Evolutionary conservation across 2,329 filamentous ascomycete genomes (phyloP).

Genomic region (Emmonsiellopsis sp.): DNA sequence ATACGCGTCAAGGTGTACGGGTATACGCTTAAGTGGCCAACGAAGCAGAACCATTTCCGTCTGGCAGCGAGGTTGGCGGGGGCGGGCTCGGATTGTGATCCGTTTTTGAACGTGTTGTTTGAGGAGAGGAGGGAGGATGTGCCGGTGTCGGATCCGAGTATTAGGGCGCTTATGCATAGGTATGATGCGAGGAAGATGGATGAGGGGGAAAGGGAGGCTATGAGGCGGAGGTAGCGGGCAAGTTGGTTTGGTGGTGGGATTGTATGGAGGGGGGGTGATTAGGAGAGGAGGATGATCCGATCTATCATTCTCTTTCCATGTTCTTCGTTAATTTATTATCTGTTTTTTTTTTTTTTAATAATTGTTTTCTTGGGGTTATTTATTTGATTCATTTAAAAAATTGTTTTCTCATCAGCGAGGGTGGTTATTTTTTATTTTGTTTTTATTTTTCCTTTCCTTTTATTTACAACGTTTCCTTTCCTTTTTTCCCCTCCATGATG

Average conservation of each 20-base stretch:
- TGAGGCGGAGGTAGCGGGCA: neutral
- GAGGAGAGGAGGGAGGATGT: slow-evolving; percentile 25
- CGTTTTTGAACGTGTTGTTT: slow-evolving; percentile 25
- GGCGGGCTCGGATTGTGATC: slow-evolving; percentile 21
- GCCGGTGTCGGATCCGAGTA: slow-evolving; percentile 13
- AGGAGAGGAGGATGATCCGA: neutral
- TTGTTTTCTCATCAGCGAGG: too few relatives aligned
- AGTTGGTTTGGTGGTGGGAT: neutral
- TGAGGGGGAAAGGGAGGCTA: neutral
- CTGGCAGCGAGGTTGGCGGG: slow-evolving; percentile 22
- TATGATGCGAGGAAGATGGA: slow-evolving; percentile 2
- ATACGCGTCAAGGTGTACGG: slow-evolving; percentile 25
- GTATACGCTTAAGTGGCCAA: slow-evolving; percentile 26
- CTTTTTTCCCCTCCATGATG: too few relatives aligned
- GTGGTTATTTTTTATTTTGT: neutral
- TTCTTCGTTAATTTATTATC: neutral
- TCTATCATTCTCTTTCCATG: neutral
- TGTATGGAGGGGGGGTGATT: neutral
- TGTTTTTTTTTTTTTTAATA: neutral
- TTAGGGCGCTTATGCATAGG: slow-evolving; percentile 19
- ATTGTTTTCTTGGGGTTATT: neutral
- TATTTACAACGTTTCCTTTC: neutral
- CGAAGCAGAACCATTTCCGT: slow-evolving; percentile 23
- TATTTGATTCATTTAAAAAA: neutral
- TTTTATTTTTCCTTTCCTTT: neutral